Evolutionary conservation across 208 protist genomes (phyloP).

Genomic region (Crithidia brevicula): DNA sequence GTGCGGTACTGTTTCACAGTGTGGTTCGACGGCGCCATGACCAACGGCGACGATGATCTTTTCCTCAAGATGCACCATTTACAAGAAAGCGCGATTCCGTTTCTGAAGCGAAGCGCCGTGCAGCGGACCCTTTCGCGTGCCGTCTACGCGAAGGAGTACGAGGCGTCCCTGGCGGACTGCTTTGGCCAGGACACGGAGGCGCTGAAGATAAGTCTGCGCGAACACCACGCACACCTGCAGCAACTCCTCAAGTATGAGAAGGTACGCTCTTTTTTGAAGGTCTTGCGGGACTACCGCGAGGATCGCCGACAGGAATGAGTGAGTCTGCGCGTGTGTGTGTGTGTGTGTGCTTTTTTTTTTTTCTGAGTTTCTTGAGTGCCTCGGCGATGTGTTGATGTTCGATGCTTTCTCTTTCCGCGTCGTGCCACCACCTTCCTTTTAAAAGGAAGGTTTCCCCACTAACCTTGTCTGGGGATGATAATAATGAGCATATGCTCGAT

Average conservation of each 20-base stretch:
- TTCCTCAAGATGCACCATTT: conserved; percentile 44
- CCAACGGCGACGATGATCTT: conserved; percentile 52
- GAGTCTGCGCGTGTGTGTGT: not conserved
- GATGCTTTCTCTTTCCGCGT: not conserved
- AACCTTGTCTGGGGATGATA: too few species aligned
- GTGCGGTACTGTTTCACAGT: conserved; percentile 60
- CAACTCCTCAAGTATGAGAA: conserved; percentile 34
- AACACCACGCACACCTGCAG: conserved; percentile 45
- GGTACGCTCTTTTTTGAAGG: conserved; percentile 26
- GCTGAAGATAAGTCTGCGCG: conserved; percentile 29
- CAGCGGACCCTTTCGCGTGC: conserved; percentile 48
- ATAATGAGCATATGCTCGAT: too few species aligned
- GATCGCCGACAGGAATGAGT: conserved; percentile 21
- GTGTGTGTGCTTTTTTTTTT: too few species aligned
- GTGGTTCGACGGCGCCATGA: conserved; percentile 50
- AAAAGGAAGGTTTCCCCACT: too few species aligned
- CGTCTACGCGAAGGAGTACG: conserved; percentile 51
- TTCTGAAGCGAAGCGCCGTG: conserved; percentile 43
- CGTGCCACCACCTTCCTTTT: too few species aligned
- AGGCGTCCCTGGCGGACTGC: conserved; percentile 39
- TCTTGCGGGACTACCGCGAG: conserved; percentile 33
- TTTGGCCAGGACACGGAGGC: conserved; percentile 37
- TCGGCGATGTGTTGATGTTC: too few species aligned
- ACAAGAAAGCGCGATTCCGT: conserved; percentile 25
- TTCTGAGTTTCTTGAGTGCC: not conserved